Percentiles rank a stretch among this genome's conserved stretches.
Evolutionary conservation across 2,329 filamentous ascomycete species (phyloP).

Genomic region (Cryphonectria parasitica): DNA sequence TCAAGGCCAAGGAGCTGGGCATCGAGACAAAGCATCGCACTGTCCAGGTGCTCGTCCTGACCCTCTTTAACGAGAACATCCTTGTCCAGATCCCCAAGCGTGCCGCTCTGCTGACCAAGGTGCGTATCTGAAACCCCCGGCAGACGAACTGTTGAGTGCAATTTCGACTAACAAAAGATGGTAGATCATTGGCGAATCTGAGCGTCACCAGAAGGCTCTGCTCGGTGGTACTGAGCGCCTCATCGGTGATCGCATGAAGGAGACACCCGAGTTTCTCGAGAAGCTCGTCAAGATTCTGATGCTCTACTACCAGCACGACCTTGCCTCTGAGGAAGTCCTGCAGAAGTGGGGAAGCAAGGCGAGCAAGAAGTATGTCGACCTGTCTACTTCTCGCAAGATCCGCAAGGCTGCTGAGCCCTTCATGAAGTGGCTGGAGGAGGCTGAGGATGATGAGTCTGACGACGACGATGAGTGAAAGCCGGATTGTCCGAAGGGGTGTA

Average conservation of each 20-base stretch:
- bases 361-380: conserved; percentile 97
- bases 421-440: conserved; percentile 89
- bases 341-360: conserved; percentile 92
- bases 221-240: conserved; percentile 95
- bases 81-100: conserved; percentile 84
- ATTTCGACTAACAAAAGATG: conserved; percentile 37
- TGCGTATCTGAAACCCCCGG: conserved; percentile 43
- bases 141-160: background rate
- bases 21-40: conserved; percentile 96
- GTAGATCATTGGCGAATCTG: conserved; percentile 75
- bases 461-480: conserved; percentile 44
- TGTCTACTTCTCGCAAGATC: conserved; percentile 89
- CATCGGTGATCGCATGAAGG: conserved; percentile 70
- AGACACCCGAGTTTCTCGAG: conserved; percentile 75
- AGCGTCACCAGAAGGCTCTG: conserved; percentile 93
- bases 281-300: conserved; percentile 86
- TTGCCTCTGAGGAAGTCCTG: conserved; percentile 85
- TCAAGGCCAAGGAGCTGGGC: conserved; percentile 95
- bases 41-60: conserved; percentile 87
- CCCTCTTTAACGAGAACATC: conserved; percentile 90
- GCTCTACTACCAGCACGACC: conserved; percentile 87
- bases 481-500: background rate
- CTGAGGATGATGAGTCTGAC: conserved; percentile 71
- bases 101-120: conserved; percentile 85
- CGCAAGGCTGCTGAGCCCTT: conserved; percentile 94